A percentile compares a stretch with the other conserved stretches of the same genome.
phyloP scores from a whole-genome alignment of 495 filamentous ascomycete species.

The Parathielavia appendiculata region DNA sequence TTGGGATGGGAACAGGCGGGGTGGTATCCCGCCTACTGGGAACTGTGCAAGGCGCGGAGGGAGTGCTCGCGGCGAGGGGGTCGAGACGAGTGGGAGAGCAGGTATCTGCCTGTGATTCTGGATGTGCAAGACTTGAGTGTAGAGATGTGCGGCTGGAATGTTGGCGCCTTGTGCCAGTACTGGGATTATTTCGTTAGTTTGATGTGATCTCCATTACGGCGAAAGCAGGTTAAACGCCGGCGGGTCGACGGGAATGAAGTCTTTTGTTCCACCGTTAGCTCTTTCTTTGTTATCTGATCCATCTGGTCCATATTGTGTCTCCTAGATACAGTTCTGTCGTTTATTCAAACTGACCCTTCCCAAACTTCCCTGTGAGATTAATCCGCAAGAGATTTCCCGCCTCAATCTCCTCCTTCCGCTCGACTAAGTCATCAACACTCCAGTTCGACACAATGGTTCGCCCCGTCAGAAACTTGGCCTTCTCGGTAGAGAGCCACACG shows the following conservation, averaged over 20 bases:
- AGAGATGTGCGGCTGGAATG: constrained; percentile 11
- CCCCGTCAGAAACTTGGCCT: constrained; percentile 7
- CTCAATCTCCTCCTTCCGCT: constrained; percentile 8
- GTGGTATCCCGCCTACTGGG: constrained; percentile 48
- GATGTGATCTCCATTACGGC: constrained; percentile 7
- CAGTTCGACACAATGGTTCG: neutral
- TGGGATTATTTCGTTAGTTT: constrained; percentile 21
- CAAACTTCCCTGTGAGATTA: neutral
- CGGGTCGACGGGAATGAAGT: no score
- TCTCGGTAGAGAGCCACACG: constrained; percentile 3
- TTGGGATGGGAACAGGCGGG: constrained; percentile 49
- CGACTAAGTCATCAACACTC: constrained; percentile 11
- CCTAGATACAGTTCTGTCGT: neutral
- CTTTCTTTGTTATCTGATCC: no score
- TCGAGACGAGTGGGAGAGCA: constrained; percentile 12
- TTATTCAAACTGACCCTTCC: constrained; percentile 4
- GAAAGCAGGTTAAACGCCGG: neutral
- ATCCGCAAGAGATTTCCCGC: neutral
- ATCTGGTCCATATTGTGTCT: no score
- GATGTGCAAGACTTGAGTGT: constrained; percentile 5
- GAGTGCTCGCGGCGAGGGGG: constrained; percentile 7
- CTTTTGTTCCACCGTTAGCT: no score
- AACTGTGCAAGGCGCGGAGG: constrained; percentile 39
- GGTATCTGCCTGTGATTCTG: constrained; percentile 17
- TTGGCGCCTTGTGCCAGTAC: constrained; percentile 14